Conservation (phyloP, 2,329 filamentous ascomycete species). For the Davidsoniella australis region DNA sequence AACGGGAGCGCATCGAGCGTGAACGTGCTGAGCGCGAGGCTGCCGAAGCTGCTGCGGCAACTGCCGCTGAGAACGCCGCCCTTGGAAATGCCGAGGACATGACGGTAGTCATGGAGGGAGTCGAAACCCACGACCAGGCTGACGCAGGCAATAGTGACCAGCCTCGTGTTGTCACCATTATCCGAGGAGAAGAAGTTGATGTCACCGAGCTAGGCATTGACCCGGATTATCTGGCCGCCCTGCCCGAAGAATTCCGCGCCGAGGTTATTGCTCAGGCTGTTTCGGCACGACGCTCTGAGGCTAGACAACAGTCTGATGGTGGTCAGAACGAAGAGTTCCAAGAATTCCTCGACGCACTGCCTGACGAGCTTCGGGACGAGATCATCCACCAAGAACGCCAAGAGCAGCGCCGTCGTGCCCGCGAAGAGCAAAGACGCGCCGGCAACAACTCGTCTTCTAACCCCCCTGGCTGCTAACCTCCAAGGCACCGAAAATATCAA, state of each 20-base stretch:
- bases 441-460: too few relatives aligned
- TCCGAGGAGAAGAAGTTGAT: slow-evolving; percentile 75
- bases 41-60: slow-evolving; percentile 37
- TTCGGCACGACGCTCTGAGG: slow-evolving; percentile 64
- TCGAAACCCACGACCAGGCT: slow-evolving; percentile 36
- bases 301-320: slow-evolving; percentile 49
- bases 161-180: slow-evolving; percentile 55
- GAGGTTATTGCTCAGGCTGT: slow-evolving; percentile 89
- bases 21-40: slow-evolving; percentile 1
- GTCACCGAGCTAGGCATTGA: slow-evolving; percentile 93
- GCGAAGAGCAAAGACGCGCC: slow-evolving; percentile 49
- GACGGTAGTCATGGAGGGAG: slow-evolving; percentile 50
- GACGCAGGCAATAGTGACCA: slow-evolving; percentile 18
- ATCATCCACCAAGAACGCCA: slow-evolving; percentile 79
- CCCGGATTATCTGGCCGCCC: slow-evolving; percentile 80
- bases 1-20: slow-evolving; percentile 17
- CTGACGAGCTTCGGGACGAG: slow-evolving; percentile 76
- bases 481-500: too few relatives aligned
- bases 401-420: slow-evolving; percentile 74
- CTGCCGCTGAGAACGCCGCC: slow-evolving; percentile 23
- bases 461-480: too few relatives aligned
- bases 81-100: not conserved
- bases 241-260: slow-evolving; percentile 92
- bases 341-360: slow-evolving; percentile 85
- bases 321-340: slow-evolving; percentile 73